Conservation (phyloP, 2,329 filamentous ascomycete genomes). For the Hypoxylon sp. region DNA sequence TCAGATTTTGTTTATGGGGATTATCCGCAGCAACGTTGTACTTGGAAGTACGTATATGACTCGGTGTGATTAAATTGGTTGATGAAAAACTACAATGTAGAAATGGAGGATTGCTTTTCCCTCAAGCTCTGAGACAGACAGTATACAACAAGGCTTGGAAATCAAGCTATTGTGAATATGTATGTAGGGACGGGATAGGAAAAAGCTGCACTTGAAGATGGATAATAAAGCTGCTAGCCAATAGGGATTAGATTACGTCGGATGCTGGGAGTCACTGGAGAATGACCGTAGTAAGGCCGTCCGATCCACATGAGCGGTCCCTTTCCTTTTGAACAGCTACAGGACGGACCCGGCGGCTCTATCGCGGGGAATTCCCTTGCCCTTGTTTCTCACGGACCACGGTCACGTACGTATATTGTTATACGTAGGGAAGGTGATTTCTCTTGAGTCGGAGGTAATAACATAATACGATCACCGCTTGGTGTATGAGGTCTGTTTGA, state of each 20-base stretch:
- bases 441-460: constrained; percentile 16
- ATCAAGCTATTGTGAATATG: constrained; percentile 17
- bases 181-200: constrained; percentile 24
- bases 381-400: constrained; percentile 43
- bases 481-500: constrained; percentile 18
- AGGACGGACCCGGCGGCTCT: constrained; percentile 49
- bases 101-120: constrained; percentile 4
- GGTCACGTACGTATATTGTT: constrained; percentile 25
- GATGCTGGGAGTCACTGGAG: constrained; percentile 41
- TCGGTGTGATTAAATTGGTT: constrained; percentile 14
- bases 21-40: constrained; percentile 32
- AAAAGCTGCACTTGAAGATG: constrained; percentile 30
- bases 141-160: constrained; percentile 16
- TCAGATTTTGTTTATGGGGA: constrained; percentile 12
- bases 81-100: constrained; percentile 6
- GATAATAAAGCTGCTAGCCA: constrained; percentile 34
- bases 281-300: constrained; percentile 54
- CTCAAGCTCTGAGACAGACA: constrained; percentile 19
- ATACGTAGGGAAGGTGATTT: constrained; percentile 29
- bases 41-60: constrained; percentile 27
- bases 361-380: constrained; percentile 52
- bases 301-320: constrained; percentile 48
- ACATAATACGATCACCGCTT: constrained; percentile 35
- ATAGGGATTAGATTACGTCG: constrained; percentile 33
- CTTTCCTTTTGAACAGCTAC: constrained; percentile 40